These are phyloP conservation scores for Aspergillus bertholletiae DNA, from an alignment of 495 filamentous ascomycete species.

Conservation along the genomic window DNA sequence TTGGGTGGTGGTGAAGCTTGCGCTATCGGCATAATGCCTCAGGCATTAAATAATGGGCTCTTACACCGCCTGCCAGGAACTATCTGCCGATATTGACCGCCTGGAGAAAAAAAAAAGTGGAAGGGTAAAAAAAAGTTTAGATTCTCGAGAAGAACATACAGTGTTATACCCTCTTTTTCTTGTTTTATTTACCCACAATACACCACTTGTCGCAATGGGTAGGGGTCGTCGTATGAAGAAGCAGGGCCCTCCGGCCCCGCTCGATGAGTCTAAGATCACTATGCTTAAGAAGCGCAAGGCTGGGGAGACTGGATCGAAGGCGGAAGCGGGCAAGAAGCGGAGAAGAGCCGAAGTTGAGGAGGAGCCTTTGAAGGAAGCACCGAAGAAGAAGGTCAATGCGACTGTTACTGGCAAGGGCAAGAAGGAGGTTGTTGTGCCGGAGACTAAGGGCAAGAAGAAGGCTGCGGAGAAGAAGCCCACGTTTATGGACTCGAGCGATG, in stretches of 20 bases:
- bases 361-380: constrained; percentile 34
- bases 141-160: constrained; percentile 19
- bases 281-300: constrained; percentile 75
- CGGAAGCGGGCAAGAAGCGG: constrained; percentile 62
- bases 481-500: constrained; percentile 42
- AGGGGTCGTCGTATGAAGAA: constrained; percentile 89
- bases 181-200: background rate
- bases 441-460: constrained; percentile 25
- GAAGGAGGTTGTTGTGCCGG: constrained; percentile 6
- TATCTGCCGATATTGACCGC: constrained; percentile 34
- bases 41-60: constrained; percentile 9
- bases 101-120: constrained; percentile 29
- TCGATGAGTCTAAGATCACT: constrained; percentile 76
- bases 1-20: constrained; percentile 13
- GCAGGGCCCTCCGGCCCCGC: constrained; percentile 79
- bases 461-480: constrained; percentile 31
- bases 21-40: constrained; percentile 7
- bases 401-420: background rate
- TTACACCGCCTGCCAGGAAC: constrained; percentile 28
- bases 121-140: constrained; percentile 16
- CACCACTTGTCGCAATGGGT: constrained; percentile 62
- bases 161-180: constrained; percentile 6
- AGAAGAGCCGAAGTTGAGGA: constrained; percentile 50
- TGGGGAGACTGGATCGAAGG: constrained; percentile 46
- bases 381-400: constrained; percentile 20